Evolutionary conservation across 768 basidiomycete species (phyloP), one percentile per base, ranked within the genome.

Genomic region (Leccinellum albellum): DNA sequence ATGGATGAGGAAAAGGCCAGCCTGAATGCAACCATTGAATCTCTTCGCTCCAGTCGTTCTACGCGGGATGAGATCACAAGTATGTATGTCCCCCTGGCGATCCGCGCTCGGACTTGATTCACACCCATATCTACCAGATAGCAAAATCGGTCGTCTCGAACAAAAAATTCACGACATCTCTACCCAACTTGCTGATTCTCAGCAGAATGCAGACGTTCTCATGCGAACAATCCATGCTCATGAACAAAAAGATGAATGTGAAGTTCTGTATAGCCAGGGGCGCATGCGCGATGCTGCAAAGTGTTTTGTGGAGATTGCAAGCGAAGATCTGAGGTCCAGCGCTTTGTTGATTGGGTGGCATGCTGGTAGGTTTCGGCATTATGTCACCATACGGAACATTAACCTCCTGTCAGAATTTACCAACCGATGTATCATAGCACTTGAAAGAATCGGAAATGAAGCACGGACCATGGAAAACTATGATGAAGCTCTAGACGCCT

Each of bases 181-280:
- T 9, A 3, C 0, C 1, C 51, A 44, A 7, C 32, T 45, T 24
- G 14, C 24, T 15, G 32, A 40, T 2, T 20, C 47, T 9, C 6
- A 37, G 21, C 54, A 9, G 1, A 31, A 40, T 13, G 21, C 21
- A 0, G 21, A 44, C 15, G 31, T 15, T 20, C 51, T 61, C 10
- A 8, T 23, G n/a, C 48, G 7, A 33, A 28, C 45, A 12, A 46
- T 48, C 10, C 21, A 1, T 35, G 44, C 35, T 0, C 49, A 63
- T 13, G 46, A 55, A 4, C 29, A 59, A 15, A 62, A 46, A 4
- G 26, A 54, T 23, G 47, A 40, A 0, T 64, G 62, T 3, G 55
- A 64, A 32, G 6, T 15, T 2, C 21, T 60, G 21, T 64, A 28
- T 47, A 15, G 31, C 0, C 23, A 55, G 3, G 55, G 53, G 17